Percentiles rank a stretch among this genome's conserved stretches.
phyloP scores from a whole-genome alignment of 2,329 filamentous ascomycete species.

The Pseudogymnoascus sp. region DNA sequence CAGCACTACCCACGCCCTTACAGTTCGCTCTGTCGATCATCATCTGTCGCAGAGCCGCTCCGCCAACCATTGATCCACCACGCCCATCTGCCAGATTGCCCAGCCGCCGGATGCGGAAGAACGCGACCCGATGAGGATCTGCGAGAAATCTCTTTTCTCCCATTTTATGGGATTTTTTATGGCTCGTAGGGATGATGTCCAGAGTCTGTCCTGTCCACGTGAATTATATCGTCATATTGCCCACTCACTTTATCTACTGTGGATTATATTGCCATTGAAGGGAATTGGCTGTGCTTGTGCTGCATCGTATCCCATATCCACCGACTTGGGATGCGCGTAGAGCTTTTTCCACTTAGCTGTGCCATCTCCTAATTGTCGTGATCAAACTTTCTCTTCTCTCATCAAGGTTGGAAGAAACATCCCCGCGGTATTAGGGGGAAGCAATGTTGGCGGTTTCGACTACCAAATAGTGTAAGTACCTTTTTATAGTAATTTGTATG shows the following conservation, averaged over 20 bases:
- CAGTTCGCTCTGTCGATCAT: background rate
- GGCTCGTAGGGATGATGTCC: background rate
- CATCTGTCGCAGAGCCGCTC: background rate
- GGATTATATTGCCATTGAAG: background rate
- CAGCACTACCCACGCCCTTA: background rate
- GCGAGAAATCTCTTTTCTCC: background rate
- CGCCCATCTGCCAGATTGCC: slow-evolving; percentile 3
- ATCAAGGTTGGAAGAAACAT: background rate
- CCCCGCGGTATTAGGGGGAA: background rate
- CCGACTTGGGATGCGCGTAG: background rate
- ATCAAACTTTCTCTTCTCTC: background rate
- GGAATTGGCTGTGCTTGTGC: background rate
- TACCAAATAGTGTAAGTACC: background rate
- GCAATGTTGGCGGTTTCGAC: background rate
- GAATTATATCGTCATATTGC: background rate
- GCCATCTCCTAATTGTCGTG: background rate
- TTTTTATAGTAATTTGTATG: background rate
- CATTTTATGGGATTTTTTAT: background rate
- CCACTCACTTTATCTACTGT: background rate
- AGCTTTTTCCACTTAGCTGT: background rate
- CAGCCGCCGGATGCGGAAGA: background rate
- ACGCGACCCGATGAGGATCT: background rate
- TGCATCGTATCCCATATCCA: background rate
- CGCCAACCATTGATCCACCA: background rate
- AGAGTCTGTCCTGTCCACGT: background rate